A percentile compares a stretch with the other conserved stretches of the same genome.
phyloP scores from a whole-genome alignment of 139 green algal species.

The Mesotaenium endlicherianum region DNA sequence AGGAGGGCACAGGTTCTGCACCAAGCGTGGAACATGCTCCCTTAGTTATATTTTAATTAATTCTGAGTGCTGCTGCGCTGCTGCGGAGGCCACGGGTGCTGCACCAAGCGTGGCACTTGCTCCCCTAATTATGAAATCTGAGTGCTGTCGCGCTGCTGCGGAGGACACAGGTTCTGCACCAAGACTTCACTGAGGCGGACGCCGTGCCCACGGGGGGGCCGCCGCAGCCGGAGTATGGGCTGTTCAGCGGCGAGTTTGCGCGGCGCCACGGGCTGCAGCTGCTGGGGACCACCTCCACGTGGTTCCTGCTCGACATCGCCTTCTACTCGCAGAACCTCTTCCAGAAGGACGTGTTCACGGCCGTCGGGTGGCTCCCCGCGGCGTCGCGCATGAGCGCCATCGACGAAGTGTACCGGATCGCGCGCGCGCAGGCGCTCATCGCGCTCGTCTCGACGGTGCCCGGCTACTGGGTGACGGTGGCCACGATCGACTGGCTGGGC shows the following conservation, averaged over 20 bases:
- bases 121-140: no score
- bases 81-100: no score
- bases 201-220: neutral
- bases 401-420: slow-evolving; percentile 44
- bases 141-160: no score
- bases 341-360: slow-evolving; percentile 48
- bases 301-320: slow-evolving; percentile 59
- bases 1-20: no score
- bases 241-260: slow-evolving; percentile 45
- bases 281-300: slow-evolving; percentile 48
- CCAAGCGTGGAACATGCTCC: no score
- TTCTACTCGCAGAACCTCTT: slow-evolving; percentile 62
- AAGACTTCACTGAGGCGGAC: neutral
- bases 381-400: slow-evolving; percentile 28
- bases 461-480: slow-evolving; percentile 50
- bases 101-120: no score
- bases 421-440: slow-evolving; percentile 38
- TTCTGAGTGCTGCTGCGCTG: no score
- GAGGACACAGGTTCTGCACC: neutral
- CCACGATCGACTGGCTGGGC: slow-evolving; percentile 53
- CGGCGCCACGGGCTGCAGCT: slow-evolving; percentile 29
- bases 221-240: neutral
- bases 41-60: no score
- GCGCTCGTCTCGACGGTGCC: slow-evolving; percentile 42
- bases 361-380: slow-evolving; percentile 39